Conservation (phyloP, 2,329 filamentous ascomycete species). For the Septoria petroselini region DNA sequence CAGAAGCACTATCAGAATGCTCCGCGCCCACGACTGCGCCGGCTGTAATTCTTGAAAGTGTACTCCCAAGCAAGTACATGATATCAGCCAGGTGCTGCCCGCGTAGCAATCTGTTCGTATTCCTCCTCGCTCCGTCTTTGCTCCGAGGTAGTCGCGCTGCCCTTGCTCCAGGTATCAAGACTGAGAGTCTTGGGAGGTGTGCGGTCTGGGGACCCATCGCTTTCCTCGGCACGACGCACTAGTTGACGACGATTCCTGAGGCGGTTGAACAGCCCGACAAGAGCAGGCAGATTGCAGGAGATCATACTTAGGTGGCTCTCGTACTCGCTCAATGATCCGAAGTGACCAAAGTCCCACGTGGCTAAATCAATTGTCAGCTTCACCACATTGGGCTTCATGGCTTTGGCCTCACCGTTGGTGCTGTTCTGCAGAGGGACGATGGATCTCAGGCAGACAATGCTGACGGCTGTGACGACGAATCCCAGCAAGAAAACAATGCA, state of each 20-base stretch:
- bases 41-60: too few species aligned
- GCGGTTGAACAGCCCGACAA: conserved; percentile 18
- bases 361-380: too few species aligned
- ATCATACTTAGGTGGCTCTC: conserved; percentile 17
- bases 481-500: conserved; percentile 17
- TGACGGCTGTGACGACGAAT: conserved; percentile 18
- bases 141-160: background rate
- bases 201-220: background rate
- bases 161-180: background rate
- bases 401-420: too few species aligned
- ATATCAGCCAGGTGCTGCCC: too few species aligned
- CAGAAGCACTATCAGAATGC: too few species aligned
- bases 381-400: too few species aligned
- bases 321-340: conserved; percentile 13
- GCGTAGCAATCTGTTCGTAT: background rate
- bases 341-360: conserved; percentile 19
- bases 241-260: background rate
- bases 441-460: conserved; percentile 16
- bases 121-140: background rate
- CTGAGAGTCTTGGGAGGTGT: background rate
- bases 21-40: too few species aligned
- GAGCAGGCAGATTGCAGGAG: conserved; percentile 18
- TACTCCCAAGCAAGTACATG: too few species aligned
- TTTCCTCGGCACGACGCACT: background rate
- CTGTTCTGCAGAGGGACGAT: conserved; percentile 17